Evolutionary conservation across 768 basidiomycete species (phyloP).

Genomic region (Roridomyces roridus): DNA sequence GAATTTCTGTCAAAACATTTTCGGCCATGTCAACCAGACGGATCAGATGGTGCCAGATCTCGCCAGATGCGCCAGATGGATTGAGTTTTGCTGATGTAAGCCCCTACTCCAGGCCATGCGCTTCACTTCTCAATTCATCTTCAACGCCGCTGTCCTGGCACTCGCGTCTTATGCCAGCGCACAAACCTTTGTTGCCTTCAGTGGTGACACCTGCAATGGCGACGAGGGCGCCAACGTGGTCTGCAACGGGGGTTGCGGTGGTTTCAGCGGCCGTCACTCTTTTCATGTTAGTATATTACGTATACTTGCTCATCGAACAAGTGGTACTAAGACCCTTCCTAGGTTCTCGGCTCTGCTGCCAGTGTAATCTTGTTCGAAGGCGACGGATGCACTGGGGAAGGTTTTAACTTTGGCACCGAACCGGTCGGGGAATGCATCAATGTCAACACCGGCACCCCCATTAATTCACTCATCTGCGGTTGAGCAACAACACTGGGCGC

Average conservation of each 20-base stretch:
- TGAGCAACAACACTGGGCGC: too few species aligned
- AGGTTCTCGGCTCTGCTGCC: too few species aligned
- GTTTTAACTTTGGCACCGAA: neutral
- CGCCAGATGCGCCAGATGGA: too few species aligned
- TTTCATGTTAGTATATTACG: neutral
- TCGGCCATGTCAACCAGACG: too few species aligned
- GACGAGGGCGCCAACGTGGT: neutral
- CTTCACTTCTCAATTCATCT: too few species aligned
- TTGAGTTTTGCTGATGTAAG: too few species aligned
- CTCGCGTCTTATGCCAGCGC: neutral
- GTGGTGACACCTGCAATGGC: neutral
- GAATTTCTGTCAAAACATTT: too few species aligned
- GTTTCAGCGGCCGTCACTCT: neutral
- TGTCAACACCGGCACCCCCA: conserved; percentile 6
- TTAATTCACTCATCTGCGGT: neutral
- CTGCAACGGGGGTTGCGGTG: neutral
- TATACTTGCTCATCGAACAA: neutral
- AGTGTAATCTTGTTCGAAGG: neutral
- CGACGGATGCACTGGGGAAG: neutral
- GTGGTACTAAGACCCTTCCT: too few species aligned
- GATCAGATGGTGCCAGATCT: too few species aligned
- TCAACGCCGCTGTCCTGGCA: neutral
- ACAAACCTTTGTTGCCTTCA: neutral
- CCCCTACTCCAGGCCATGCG: too few species aligned
- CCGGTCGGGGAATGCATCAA: neutral